Evolutionary conservation across 2,329 filamentous ascomycete genomes (phyloP).

Genomic region (Talaromyces sp.): DNA sequence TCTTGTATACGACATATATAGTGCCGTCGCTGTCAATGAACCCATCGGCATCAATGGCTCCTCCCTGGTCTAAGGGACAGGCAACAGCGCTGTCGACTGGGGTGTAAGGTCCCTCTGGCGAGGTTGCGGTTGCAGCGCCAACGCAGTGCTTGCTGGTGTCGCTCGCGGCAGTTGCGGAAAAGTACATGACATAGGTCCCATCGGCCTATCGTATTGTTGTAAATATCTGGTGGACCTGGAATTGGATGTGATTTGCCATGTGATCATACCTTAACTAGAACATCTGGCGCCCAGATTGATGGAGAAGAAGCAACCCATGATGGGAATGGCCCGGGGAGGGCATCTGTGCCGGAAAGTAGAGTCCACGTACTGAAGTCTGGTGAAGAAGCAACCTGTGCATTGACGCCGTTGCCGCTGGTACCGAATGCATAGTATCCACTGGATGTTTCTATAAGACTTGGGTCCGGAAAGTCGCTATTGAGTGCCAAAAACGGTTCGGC

Average conservation of each 20-base stretch:
- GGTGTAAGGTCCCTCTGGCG: constrained; percentile 50
- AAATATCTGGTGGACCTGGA: neutral
- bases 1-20: constrained; percentile 60
- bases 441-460: constrained; percentile 48
- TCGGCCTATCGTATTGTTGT: constrained; percentile 23
- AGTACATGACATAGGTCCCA: constrained; percentile 57
- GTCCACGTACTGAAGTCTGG: constrained; percentile 47
- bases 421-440: constrained; percentile 57
- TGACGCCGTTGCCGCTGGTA: constrained; percentile 46
- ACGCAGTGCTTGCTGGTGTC: constrained; percentile 51
- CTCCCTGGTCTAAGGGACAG: constrained; percentile 51
- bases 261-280: constrained; percentile 41
- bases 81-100: constrained; percentile 45
- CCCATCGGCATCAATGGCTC: constrained; percentile 59
- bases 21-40: constrained; percentile 51
- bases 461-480: constrained; percentile 54
- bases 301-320: constrained; percentile 49
- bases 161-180: constrained; percentile 45
- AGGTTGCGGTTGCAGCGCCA: constrained; percentile 50
- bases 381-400: constrained; percentile 54
- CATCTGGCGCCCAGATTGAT: constrained; percentile 59
- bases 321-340: constrained; percentile 47
- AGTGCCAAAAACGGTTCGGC: constrained; percentile 27
- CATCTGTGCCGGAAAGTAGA: constrained; percentile 48
- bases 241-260: neutral